phyloP scores from a whole-genome alignment of 148 eudicot genomes.

The Rhododendron ferrugineum region DNA sequence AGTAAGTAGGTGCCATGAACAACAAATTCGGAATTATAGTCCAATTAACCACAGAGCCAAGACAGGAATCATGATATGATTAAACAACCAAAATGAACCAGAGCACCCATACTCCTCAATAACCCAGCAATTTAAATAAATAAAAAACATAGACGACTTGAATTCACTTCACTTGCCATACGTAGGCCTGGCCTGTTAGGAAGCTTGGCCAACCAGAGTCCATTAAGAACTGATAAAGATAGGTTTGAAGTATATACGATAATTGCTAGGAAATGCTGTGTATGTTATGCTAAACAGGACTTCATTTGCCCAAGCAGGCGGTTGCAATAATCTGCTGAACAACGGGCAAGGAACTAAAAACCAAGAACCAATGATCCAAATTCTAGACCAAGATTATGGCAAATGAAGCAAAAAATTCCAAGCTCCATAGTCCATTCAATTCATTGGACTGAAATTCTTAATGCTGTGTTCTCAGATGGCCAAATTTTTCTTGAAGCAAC shows the following conservation, averaged over 20 bases:
- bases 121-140: background rate
- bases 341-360: background rate
- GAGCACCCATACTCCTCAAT: background rate
- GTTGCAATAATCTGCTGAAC: background rate
- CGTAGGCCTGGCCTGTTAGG: background rate
- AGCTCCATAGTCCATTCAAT: background rate
- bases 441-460: background rate
- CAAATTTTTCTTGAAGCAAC: constrained; percentile 1
- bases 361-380: background rate
- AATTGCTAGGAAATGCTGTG: background rate
- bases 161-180: background rate
- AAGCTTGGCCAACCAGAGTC: background rate
- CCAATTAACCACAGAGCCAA: background rate
- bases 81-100: background rate
- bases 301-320: background rate
- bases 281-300: background rate
- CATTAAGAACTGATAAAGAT: background rate
- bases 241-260: background rate
- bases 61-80: background rate
- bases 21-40: background rate
- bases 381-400: background rate
- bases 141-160: background rate
- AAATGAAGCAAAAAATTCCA: background rate
- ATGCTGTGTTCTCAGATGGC: background rate
- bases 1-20: background rate